Evolutionary conservation across 306 rosid genomes (phyloP).

Genomic region (Cicer cuneatum): DNA sequence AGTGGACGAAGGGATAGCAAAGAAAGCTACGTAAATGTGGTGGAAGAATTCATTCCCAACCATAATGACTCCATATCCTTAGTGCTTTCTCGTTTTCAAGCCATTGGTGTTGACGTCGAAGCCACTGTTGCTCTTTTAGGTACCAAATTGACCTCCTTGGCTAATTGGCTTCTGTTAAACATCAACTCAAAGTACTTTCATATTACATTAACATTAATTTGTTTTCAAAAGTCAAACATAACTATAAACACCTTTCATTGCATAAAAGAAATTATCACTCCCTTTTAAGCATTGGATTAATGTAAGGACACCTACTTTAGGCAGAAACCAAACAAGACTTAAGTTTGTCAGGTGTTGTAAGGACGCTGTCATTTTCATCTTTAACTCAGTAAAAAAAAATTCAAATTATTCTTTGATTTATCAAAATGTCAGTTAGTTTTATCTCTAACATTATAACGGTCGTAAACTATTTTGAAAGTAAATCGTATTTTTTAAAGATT

Average conservation of each 20-base stretch:
- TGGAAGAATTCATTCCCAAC: conserved; percentile 67
- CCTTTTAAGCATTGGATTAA: neutral
- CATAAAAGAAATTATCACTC: neutral
- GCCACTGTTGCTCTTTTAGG: conserved; percentile 82
- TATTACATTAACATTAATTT: neutral
- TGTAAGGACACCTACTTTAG: conserved; percentile 38
- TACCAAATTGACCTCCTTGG: conserved; percentile 9
- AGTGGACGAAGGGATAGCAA: conserved; percentile 81
- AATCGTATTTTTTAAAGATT: too few relatives aligned
- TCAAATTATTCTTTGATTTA: too few relatives aligned
- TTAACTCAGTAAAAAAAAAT: too few relatives aligned
- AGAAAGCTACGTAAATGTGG: conserved; percentile 50
- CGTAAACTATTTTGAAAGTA: too few relatives aligned
- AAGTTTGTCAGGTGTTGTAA: too few relatives aligned
- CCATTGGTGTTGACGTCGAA: conserved; percentile 73
- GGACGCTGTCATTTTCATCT: too few relatives aligned
- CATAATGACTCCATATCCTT: conserved; percentile 72
- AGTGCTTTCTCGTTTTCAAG: conserved; percentile 76
- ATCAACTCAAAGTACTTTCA: neutral
- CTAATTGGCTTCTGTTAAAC: neutral
- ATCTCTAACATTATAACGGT: too few relatives aligned
- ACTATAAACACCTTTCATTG: neutral
- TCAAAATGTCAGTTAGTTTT: too few relatives aligned
- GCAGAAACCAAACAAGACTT: conserved; percentile 7
- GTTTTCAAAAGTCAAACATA: conserved; percentile 17